Percentiles rank a stretch among this genome's conserved stretches.
Conservation (phyloP, 2,329 filamentous ascomycete genomes). For the Exophiala alcalophila region DNA sequence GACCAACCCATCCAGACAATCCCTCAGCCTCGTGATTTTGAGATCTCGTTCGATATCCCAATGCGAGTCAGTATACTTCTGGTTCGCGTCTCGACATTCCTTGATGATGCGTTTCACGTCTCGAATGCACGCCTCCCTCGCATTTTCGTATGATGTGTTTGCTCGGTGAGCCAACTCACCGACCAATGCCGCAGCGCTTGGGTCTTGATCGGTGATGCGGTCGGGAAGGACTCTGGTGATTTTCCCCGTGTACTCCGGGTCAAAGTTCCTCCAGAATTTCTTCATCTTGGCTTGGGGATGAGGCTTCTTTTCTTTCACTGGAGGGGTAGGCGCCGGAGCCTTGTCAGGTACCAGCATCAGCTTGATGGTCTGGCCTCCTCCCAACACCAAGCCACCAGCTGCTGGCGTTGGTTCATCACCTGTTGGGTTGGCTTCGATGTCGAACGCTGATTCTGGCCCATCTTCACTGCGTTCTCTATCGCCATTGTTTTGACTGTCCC, state of each 20-base stretch:
- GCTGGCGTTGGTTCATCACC: slow-evolving; percentile 16
- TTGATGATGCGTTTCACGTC: slow-evolving; percentile 58
- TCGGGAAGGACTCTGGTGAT: slow-evolving; percentile 68
- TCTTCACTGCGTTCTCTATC: slow-evolving; percentile 1
- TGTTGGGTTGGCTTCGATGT: slow-evolving; percentile 13
- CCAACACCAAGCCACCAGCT: slow-evolving; percentile 18
- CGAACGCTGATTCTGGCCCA: slow-evolving; percentile 8
- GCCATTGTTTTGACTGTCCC: slow-evolving; percentile 8
- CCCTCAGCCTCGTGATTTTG: slow-evolving; percentile 48
- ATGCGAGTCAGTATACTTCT: slow-evolving; percentile 84
- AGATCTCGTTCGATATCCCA: slow-evolving; percentile 81
- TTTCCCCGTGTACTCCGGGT: slow-evolving; percentile 68
- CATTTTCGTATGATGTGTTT: slow-evolving; percentile 69
- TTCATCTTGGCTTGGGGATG: slow-evolving; percentile 65
- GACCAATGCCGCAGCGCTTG: slow-evolving; percentile 59
- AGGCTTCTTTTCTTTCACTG: slow-evolving; percentile 49
- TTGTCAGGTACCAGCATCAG: slow-evolving; percentile 26
- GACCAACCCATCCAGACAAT: slow-evolving; percentile 52
- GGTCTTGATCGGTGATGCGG: slow-evolving; percentile 53
- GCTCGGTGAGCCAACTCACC: slow-evolving; percentile 56
- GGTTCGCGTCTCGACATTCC: slow-evolving; percentile 72
- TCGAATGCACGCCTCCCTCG: slow-evolving; percentile 64
- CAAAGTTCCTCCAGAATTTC: slow-evolving; percentile 73
- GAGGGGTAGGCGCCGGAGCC: slow-evolving; percentile 12
- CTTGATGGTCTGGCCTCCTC: slow-evolving; percentile 24